Percentiles rank a stretch among this genome's conserved stretches.
phyloP scores from a whole-genome alignment of 2,329 filamentous ascomycete species.

The Coniochaeta sp. region DNA sequence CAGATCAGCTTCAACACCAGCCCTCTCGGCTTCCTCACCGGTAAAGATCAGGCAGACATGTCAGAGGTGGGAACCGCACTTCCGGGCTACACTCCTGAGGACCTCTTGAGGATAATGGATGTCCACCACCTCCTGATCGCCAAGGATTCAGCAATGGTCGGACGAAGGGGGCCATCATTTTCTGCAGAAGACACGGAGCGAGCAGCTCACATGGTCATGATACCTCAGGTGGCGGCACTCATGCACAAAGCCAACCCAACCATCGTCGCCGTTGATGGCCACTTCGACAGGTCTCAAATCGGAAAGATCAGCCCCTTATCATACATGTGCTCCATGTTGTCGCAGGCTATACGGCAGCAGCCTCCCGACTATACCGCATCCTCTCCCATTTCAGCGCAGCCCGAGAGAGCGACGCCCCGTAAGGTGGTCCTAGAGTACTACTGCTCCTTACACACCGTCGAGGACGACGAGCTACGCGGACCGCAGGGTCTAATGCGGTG shows the following conservation, averaged over 20 bases:
- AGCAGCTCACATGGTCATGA: slow-evolving; percentile 3
- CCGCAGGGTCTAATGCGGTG: slow-evolving; percentile 7
- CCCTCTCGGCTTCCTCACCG: neutral
- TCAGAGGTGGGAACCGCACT: slow-evolving; percentile 5
- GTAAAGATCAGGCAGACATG: slow-evolving; percentile 1
- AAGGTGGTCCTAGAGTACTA: slow-evolving; percentile 7
- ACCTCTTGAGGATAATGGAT: slow-evolving; percentile 6
- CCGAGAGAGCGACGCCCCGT: neutral
- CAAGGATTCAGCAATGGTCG: neutral
- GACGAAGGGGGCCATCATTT: neutral
- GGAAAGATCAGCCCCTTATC: slow-evolving; percentile 6
- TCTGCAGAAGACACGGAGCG: neutral
- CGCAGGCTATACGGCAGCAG: neutral
- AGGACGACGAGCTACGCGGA: slow-evolving; percentile 7
- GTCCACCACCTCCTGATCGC: slow-evolving; percentile 5
- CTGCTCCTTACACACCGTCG: slow-evolving; percentile 6
- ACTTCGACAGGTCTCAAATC: slow-evolving; percentile 7
- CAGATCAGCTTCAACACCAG: neutral
- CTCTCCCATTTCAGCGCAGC: neutral
- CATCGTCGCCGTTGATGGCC: slow-evolving; percentile 8
- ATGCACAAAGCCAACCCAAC: neutral
- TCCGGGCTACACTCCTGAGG: slow-evolving; percentile 1
- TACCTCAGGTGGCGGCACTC: slow-evolving; percentile 5
- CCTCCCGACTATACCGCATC: neutral
- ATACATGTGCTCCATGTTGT: slow-evolving; percentile 5